Base-by-base conservation (phyloP, 176 grass and related monocot genomes). In the Bolboschoenus planiculmis region DNA sequence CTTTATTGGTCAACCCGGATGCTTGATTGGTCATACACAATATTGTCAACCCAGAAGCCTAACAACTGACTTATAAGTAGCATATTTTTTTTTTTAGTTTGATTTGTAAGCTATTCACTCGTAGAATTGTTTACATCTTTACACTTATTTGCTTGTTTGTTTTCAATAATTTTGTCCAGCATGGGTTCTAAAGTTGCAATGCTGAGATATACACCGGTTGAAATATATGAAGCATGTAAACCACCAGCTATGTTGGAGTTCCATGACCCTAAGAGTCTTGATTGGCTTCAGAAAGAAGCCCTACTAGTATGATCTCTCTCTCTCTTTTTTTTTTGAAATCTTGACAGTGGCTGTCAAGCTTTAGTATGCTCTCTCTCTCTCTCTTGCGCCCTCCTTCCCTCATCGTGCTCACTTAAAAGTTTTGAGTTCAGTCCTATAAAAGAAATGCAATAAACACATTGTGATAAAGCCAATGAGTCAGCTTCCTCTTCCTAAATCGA, bases 171-270 rank as follows among this genome's bases (percentile, higher is more conserved):
- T 44, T n/a, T 62, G 7, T 27, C 73, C 92, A 98, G 92, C 85
- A 85, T 95, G 78, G 92, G 92, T 51, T 85, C 89, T 4, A 95
- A 87, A 85, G 90, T 98, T 82, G 87, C 95, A 56, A 85, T 98
- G 87, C 94, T 95, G 65, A 92, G 84, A 85, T 98, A 98, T 85
- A 94, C 89, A 36, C 83, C 92, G 55, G 79, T 93, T 67, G 92
- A 94, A 85, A 87, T 98, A 85, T 98, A 95, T 87, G 83, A 87
- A 73, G 92, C 92, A 66, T 90, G 59, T 70, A 95, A 90, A 83
- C 95, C 95, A 27, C 92, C 95, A 31, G 73, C 90, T 62, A 70
- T 85, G 74, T 84, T 98, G 90, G 81, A 95, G 81, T 90, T 93
- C 39, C 68, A 87, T 90, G 86, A 87, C 84, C 81, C 46, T 65